Evolutionary conservation across 2,329 filamentous ascomycete species (phyloP).

Genomic region (Penicillium sp.): DNA sequence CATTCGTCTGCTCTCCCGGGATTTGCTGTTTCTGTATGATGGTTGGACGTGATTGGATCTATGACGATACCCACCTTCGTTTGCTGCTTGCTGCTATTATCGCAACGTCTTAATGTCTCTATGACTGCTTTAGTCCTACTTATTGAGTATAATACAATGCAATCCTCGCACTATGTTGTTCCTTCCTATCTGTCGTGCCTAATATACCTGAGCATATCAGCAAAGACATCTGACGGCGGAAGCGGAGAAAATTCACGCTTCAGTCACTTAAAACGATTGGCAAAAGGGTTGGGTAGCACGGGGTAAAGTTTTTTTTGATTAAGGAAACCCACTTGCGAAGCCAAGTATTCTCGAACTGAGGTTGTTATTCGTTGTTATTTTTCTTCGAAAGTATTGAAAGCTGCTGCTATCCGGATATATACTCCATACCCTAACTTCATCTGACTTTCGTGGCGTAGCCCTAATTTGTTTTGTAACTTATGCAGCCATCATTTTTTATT

Average conservation of each 20-base stretch:
- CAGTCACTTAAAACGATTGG: not conserved
- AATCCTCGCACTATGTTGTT: not conserved
- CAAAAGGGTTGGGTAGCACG: not conserved
- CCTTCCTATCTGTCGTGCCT: not conserved
- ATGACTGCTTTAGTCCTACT: slow-evolving; percentile 6
- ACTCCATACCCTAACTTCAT: not conserved
- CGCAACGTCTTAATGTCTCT: slow-evolving; percentile 3
- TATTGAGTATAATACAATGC: slow-evolving; percentile 6
- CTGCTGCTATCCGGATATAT: not conserved
- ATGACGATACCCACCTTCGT: slow-evolving; percentile 36
- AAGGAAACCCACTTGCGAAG: not conserved
- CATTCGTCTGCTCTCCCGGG: not conserved
- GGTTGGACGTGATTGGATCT: slow-evolving; percentile 14
- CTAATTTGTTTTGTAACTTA: too few species aligned
- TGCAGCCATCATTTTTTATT: too few species aligned
- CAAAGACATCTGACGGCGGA: not conserved
- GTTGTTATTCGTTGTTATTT: not conserved
- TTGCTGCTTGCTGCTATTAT: slow-evolving; percentile 13
- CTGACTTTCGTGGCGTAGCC: not conserved
- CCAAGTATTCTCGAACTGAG: not conserved
- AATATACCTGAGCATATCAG: not conserved
- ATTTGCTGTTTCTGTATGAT: slow-evolving; percentile 17
- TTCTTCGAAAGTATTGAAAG: not conserved
- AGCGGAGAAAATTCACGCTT: not conserved
- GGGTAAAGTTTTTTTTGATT: not conserved